A percentile compares a stretch with the other conserved stretches of the same genome.
Conservation (phyloP, 257 asterid genomes). For the Paulownia fortunei region DNA sequence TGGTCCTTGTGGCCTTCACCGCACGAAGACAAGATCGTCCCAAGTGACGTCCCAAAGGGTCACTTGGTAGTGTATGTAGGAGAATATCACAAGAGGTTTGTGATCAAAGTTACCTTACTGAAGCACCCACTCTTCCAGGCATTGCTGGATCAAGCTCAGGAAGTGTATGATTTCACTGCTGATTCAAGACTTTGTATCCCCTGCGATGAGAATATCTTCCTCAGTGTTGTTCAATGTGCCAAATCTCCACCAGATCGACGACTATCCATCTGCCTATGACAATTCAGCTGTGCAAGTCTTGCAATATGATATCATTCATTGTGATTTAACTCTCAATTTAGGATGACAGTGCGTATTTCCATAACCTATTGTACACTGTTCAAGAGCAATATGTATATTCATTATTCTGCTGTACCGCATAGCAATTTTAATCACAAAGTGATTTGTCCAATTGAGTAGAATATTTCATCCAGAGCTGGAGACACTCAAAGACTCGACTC, state of each 20-base stretch:
- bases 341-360: constrained; percentile 34
- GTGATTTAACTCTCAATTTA: no score
- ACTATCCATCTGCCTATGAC: constrained; percentile 51
- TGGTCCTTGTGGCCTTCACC: constrained; percentile 54
- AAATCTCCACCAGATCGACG: constrained; percentile 59
- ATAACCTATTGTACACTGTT: constrained; percentile 43
- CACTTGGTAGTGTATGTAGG: constrained; percentile 89
- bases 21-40: constrained; percentile 58
- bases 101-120: constrained; percentile 69
- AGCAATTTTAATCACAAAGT: no score
- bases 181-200: constrained; percentile 81
- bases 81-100: constrained; percentile 67
- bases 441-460: constrained; percentile 26
- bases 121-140: constrained; percentile 81
- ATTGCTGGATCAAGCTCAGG: constrained; percentile 84
- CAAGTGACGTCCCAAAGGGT: constrained; percentile 87
- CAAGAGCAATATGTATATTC: no score
- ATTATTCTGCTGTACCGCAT: no score
- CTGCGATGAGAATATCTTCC: constrained; percentile 79
- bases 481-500: background rate
- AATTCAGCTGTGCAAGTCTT: constrained; percentile 24
- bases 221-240: constrained; percentile 68
- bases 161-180: constrained; percentile 63
- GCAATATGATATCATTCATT: constrained; percentile 1
- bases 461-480: background rate